Conservation (phyloP, 2,329 filamentous ascomycete genomes). For the Scopulariopsis brevicaulis region DNA sequence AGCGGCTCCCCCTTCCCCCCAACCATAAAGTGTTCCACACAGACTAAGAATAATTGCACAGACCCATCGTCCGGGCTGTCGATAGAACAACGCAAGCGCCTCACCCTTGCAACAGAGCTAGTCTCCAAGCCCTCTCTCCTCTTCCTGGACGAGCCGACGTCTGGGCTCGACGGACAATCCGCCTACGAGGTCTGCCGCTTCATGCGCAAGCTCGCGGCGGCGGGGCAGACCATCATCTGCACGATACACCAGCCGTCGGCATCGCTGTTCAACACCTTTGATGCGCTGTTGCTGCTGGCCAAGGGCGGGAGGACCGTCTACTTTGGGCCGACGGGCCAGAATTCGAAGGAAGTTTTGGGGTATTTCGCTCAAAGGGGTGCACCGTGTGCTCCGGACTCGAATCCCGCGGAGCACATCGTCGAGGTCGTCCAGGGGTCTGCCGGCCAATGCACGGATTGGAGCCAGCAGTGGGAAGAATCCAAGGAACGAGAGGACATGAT, state of each 20-base stretch:
- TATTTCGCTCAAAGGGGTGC: constrained; percentile 61
- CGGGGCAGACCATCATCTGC: constrained; percentile 55
- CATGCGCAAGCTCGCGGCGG: constrained; percentile 52
- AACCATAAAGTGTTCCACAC: no score
- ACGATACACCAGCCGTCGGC: constrained; percentile 64
- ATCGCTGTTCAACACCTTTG: constrained; percentile 55
- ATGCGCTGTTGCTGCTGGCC: constrained; percentile 51
- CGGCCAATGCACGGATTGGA: constrained; percentile 44
- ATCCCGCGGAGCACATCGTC: constrained; percentile 53
- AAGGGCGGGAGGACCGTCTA: constrained; percentile 55
- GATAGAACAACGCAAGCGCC: constrained; percentile 45
- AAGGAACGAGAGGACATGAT: constrained; percentile 43
- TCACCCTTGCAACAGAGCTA: constrained; percentile 50
- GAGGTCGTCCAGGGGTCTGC: constrained; percentile 38
- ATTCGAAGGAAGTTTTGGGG: constrained; percentile 38
- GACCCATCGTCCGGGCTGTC: constrained; percentile 32
- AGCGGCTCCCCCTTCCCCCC: no score
- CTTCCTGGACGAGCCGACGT: constrained; percentile 53
- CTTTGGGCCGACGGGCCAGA: constrained; percentile 52
- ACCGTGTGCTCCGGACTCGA: constrained; percentile 47
- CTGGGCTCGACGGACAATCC: constrained; percentile 56
- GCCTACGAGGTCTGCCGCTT: constrained; percentile 56
- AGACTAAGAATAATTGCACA: constrained; percentile 22
- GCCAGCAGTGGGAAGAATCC: constrained; percentile 58
- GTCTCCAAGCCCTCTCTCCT: constrained; percentile 49